Percentiles rank a stretch among this genome's conserved stretches.
Conservation (phyloP, 495 filamentous ascomycete genomes). For the Penicillium herquei region DNA sequence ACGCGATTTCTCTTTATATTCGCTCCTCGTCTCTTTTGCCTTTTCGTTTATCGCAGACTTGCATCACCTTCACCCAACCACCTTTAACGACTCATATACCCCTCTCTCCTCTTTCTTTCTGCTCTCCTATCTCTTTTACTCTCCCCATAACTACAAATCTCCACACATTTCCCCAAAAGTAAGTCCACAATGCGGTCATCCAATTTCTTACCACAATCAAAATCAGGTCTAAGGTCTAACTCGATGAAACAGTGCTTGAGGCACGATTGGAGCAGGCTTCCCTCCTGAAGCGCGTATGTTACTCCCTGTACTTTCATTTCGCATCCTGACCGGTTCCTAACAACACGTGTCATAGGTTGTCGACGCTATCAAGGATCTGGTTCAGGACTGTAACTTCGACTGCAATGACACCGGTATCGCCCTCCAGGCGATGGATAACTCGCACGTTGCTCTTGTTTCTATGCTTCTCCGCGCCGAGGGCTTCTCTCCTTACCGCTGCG, state of each 20-base stretch:
- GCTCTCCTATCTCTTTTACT: background rate
- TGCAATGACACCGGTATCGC: conserved; percentile 99
- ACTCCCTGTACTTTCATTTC: background rate
- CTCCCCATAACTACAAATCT: background rate
- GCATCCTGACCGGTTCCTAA: conserved; percentile 3
- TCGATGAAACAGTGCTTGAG: conserved; percentile 74
- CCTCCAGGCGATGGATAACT: conserved; percentile 99
- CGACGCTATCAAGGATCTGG: conserved; percentile 98
- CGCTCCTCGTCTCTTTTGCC: conserved; percentile 22
- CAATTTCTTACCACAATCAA: conserved; percentile 13
- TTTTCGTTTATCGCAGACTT: conserved; percentile 12
- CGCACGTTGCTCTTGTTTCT: conserved; percentile 96
- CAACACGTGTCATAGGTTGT: conserved; percentile 65
- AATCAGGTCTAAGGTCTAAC: conserved; percentile 20
- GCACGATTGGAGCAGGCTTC: conserved; percentile 92
- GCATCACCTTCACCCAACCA: conserved; percentile 1
- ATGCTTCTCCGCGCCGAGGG: conserved; percentile 96
- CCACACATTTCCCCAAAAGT: conserved; percentile 36
- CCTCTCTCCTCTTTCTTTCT: background rate
- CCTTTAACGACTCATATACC: background rate
- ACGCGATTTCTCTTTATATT: conserved; percentile 37
- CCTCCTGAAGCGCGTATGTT: conserved; percentile 87
- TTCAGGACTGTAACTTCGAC: conserved; percentile 99
- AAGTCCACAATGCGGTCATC: conserved; percentile 16
- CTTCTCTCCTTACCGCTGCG: conserved; percentile 97